These are phyloP conservation scores for Podospora appendiculata DNA, from an alignment of 495 filamentous ascomycete species.

Conservation along the genomic window DNA sequence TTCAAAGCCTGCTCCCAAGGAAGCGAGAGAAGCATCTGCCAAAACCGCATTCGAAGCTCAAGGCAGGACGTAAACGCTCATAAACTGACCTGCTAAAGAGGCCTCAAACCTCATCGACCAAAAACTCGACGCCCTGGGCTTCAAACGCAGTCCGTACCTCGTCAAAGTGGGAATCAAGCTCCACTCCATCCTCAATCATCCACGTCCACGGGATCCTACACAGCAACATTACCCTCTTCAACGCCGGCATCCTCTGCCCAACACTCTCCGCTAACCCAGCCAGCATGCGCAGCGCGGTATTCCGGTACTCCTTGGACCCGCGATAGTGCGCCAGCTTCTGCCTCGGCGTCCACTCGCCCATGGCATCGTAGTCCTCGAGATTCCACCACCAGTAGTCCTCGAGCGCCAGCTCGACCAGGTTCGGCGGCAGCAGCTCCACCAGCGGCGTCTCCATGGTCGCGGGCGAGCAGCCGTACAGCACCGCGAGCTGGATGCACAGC, in stretches of 20 bases:
- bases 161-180: conserved; percentile 18
- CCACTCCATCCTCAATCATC: conserved; percentile 9
- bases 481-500: conserved; percentile 19
- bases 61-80: too few species aligned
- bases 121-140: conserved; percentile 17
- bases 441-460: conserved; percentile 9
- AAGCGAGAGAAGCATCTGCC: too few species aligned
- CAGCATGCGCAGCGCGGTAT: conserved; percentile 14
- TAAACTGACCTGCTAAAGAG: too few species aligned
- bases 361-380: conserved; percentile 2
- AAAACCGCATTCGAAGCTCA: too few species aligned
- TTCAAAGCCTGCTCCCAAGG: too few species aligned
- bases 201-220: conserved; percentile 22
- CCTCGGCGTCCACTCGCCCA: conserved; percentile 10
- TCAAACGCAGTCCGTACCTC: conserved; percentile 7
- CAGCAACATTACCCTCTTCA: conserved; percentile 17
- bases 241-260: conserved; percentile 1
- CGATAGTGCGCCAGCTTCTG: conserved; percentile 16
- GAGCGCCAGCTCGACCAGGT: conserved; percentile 22
- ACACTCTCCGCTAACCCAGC: conserved; percentile 11
- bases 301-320: conserved; percentile 11
- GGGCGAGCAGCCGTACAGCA: conserved; percentile 13
- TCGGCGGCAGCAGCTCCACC: conserved; percentile 19
- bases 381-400: conserved; percentile 28
- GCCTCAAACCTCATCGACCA: conserved; percentile 4